Percentiles rank a stretch among this genome's conserved stretches.
phyloP scores from a whole-genome alignment of 106 monocot species.

The Hemerocallis citrina region DNA sequence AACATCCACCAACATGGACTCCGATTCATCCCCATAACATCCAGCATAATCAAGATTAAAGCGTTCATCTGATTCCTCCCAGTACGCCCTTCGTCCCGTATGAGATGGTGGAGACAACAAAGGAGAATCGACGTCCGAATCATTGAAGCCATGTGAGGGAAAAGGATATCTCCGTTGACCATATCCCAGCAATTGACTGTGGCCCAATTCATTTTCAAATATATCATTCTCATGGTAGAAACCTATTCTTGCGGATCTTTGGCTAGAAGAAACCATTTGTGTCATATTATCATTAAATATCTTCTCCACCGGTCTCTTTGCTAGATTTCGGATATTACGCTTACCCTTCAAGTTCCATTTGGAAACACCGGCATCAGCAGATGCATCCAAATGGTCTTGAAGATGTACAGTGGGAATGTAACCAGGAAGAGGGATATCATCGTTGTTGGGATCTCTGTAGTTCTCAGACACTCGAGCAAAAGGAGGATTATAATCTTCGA shows the following conservation, averaged over 20 bases:
- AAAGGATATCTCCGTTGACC: conserved; percentile 13
- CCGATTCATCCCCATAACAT: conserved; percentile 10
- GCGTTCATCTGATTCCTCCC: conserved; percentile 22
- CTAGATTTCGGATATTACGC: conserved; percentile 54
- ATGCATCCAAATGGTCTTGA: conserved; percentile 20
- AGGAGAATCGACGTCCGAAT: conserved; percentile 37
- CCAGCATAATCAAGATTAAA: conserved; percentile 16
- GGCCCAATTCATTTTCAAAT: conserved; percentile 4
- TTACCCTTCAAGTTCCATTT: conserved; percentile 91
- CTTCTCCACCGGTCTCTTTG: conserved; percentile 30
- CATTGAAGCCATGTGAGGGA: conserved; percentile 15
- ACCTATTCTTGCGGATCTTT: not conserved
- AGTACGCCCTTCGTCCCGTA: conserved; percentile 14
- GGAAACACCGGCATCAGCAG: conserved; percentile 40
- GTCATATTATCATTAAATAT: conserved; percentile 4
- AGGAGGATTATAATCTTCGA: conserved; percentile 8
- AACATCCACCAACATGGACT: conserved; percentile 53
- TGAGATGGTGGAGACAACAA: conserved; percentile 13
- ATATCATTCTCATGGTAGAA: conserved; percentile 17
- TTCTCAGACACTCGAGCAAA: conserved; percentile 6
- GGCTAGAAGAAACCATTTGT: conserved; percentile 1
- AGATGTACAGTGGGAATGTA: conserved; percentile 12
- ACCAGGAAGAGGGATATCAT: conserved; percentile 16
- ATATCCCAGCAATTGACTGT: not conserved
- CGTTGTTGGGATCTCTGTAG: conserved; percentile 3